Percentiles rank a stretch among this genome's conserved stretches.
Conservation (phyloP, 1,284 basidiomycete genomes). For the Ganoderma boninense region DNA sequence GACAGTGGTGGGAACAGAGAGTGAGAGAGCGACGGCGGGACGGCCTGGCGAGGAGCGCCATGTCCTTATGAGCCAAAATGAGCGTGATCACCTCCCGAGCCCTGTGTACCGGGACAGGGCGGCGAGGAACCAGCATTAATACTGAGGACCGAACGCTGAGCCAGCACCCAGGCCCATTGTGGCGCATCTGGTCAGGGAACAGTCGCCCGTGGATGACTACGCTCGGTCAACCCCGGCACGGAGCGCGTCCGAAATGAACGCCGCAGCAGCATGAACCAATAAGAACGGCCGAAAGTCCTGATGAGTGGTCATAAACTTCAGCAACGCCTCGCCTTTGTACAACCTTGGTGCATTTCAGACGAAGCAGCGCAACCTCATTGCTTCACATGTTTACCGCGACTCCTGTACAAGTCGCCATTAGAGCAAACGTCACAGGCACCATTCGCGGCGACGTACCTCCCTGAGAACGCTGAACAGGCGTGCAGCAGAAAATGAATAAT, state of each 20-base stretch:
- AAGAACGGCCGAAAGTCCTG: background rate
- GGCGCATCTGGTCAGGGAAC: slow-evolving; percentile 12
- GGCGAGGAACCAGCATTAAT: background rate
- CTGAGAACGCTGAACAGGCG: background rate
- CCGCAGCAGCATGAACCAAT: slow-evolving; percentile 18
- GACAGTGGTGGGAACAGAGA: background rate
- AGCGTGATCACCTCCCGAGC: background rate
- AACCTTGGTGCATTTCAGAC: background rate
- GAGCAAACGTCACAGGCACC: background rate
- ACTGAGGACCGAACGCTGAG: background rate
- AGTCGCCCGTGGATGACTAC: slow-evolving; percentile 12
- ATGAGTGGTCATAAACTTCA: background rate
- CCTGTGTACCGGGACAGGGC: slow-evolving; percentile 3
- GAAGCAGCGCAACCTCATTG: background rate
- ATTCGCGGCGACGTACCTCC: background rate
- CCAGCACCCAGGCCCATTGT: slow-evolving; percentile 9
- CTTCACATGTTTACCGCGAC: background rate
- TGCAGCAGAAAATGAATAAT: background rate
- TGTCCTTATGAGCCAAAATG: slow-evolving; percentile 9
- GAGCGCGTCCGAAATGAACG: slow-evolving; percentile 23
- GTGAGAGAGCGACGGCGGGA: background rate
- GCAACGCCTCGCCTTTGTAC: background rate
- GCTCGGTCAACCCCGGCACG: slow-evolving; percentile 10
- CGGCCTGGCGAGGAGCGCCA: slow-evolving; percentile 5
- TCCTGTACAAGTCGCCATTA: background rate